Conservation (phyloP, 805 yeast genomes). For the Jamesozyma spencerorum region DNA sequence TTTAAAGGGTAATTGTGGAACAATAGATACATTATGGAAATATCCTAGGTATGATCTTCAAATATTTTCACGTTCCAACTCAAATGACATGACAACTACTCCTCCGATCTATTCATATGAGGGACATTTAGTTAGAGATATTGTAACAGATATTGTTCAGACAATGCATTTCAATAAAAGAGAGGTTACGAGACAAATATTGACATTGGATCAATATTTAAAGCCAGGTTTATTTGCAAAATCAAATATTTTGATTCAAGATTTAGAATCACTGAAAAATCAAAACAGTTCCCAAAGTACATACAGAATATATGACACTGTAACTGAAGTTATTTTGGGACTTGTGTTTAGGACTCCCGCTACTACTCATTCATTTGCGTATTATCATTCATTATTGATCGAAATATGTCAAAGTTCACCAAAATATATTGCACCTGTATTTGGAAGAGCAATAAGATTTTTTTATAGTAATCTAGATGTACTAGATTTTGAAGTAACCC, state of each 20-base stretch:
- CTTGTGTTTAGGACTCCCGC: constrained; percentile 63
- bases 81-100: constrained; percentile 49
- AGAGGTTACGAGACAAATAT: constrained; percentile 70
- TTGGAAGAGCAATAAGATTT: constrained; percentile 78
- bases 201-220: constrained; percentile 62
- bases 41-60: constrained; percentile 47
- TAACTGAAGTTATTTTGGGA: constrained; percentile 68
- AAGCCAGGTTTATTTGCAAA: constrained; percentile 47
- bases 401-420: constrained; percentile 74
- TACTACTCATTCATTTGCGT: constrained; percentile 51
- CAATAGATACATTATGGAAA: constrained; percentile 53
- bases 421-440: constrained; percentile 73
- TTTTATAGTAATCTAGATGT: constrained; percentile 53
- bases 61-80: constrained; percentile 38
- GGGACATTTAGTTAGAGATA: constrained; percentile 56
- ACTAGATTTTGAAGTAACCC: constrained; percentile 62
- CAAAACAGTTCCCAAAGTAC: constrained; percentile 41
- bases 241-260: constrained; percentile 65
- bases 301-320: constrained; percentile 80
- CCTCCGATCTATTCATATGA: constrained; percentile 38
- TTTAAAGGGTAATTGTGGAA: constrained; percentile 30
- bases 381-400: constrained; percentile 68
- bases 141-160: constrained; percentile 58
- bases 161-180: constrained; percentile 76
- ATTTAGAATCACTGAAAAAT: constrained; percentile 34